Evolutionary conservation across 805 yeast species (phyloP), one percentile per base, ranked within the genome.

Genomic region (Cyberlindnera maclurae): DNA sequence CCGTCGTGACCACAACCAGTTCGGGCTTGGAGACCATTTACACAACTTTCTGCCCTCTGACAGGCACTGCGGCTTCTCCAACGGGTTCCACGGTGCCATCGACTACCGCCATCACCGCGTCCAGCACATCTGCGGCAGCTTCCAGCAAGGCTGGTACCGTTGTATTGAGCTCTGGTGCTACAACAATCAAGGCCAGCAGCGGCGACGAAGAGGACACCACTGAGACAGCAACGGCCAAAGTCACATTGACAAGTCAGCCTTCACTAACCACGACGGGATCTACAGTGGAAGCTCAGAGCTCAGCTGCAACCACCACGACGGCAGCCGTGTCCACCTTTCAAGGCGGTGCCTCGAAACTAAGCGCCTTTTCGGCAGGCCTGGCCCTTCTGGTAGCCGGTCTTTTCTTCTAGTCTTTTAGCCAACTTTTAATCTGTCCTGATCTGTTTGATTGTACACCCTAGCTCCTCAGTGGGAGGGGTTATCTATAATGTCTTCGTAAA

Each of bases 321-420:
- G 31, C 24, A 13, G 41, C 35, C 4, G 26, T 49, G 12, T 33
- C 45, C n/a, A 39, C 46, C 4, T 51, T 40, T 36, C 39, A 39
- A 22, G 56, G 54, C 36, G 54, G 55, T 16, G 95, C 88, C 60
- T 95, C 95, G 31, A 77, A 77, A 95, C 27, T 96, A 95, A 12
- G 95, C 95, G 34, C 82, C 90, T 28, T 75, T 85, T 50, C 96
- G 86, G 65, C 73, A 88, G 65, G 82, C 15, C 15, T 94, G 26
- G 94, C 88, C 37, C 73, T 96, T 45, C 90, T 87, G 15, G 31
- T 38, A 15, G 34, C 88, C 95, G 96, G 95, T 15, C 22, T 26
- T 29, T 33, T 33, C 30, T 26, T 33, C 86, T 31, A 95, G 95
- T 3, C 79, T 79, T 65, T 65, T 86, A 8, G 24, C 24, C 8